These are phyloP conservation scores for Rutstroemia sydowiana DNA, from an alignment of 2,329 filamentous ascomycete genomes.

Conservation along the genomic window DNA sequence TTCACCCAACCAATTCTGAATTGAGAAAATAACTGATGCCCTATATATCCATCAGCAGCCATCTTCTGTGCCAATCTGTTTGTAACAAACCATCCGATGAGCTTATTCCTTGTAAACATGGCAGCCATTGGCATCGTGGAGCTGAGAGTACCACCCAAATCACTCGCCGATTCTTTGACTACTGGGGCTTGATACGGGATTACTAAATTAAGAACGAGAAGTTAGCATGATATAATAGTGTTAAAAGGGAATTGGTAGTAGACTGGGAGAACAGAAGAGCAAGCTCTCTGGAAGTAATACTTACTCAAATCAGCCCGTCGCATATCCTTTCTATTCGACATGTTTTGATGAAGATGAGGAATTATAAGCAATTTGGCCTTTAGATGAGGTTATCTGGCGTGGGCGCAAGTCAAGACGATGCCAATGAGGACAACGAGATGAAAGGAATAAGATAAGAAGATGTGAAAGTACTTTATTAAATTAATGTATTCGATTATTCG, in stretches of 20 bases:
- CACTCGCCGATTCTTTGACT: conserved; percentile 53
- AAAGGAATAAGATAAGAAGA: too few species aligned
- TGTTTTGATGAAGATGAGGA: conserved; percentile 28
- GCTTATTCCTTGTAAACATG: conserved; percentile 89
- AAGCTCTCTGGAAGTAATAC: conserved; percentile 21
- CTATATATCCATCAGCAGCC: conserved; percentile 34
- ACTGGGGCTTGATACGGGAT: conserved; percentile 80
- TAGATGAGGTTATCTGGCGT: background rate
- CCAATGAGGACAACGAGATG: too few species aligned
- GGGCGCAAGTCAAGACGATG: too few species aligned
- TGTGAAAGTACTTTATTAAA: too few species aligned
- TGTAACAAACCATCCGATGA: conserved; percentile 51
- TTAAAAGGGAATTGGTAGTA: too few species aligned
- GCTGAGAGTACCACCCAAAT: conserved; percentile 63
- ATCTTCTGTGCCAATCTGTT: too few species aligned
- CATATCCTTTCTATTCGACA: conserved; percentile 64
- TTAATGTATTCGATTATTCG: too few species aligned
- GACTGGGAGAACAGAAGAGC: background rate
- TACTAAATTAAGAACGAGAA: conserved; percentile 46
- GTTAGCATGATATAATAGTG: too few species aligned
- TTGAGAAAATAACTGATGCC: conserved; percentile 65
- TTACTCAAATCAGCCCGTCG: conserved; percentile 65
- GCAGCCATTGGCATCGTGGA: conserved; percentile 93
- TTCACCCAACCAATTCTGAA: conserved; percentile 73
- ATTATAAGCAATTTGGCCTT: background rate